Base-by-base conservation (phyloP, 2,329 filamentous ascomycete genomes). In the Cytospora leucostoma region DNA sequence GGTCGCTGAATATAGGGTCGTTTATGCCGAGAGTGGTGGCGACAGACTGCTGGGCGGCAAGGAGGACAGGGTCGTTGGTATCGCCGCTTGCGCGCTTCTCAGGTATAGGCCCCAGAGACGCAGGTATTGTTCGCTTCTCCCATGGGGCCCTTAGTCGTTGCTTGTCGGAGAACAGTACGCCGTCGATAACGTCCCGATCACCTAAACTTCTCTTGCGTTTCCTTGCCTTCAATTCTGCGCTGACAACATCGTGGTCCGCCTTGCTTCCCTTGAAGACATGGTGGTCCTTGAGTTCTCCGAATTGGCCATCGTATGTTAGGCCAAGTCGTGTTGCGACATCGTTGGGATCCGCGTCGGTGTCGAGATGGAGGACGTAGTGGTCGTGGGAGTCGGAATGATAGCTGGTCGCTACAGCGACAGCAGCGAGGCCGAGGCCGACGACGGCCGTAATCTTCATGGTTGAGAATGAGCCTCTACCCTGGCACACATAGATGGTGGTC, bases 301-400 rank as follows among this genome's bases (percentile, higher is more conserved):
- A 82, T 54, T 85, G 85, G 44, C 94, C 94, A 71, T 97, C 91
- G 75, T 97, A 88, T 52, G 84, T 82, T 55, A 97, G 80, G 21
- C 91, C 92, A 10, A 99, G 80, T 27, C 86, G 82, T 53, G 80
- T 78, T 34, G 93, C 93, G 67, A 97, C 81, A 49, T 89, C 81
- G 32, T 84, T 77, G 17, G 93, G 92, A 15, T 86, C 82, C 7
- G 84, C 81, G 44, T 84, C 80, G 13, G 84, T 78, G 64, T 89
- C 85, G 71, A 99, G 84, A 68, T 97, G 91, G 54, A 99, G 82
- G 92, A 96, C 93, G 75, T 98, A 97, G 78, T 96, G 98, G 76
- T 99, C 94, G 76, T 93, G 87, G 47, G 84, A 82, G 56, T 90
- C 84, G 80, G 96, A 91, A 72, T 95, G 63, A 80, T 76, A 65